Evolutionary conservation across 164 flowering plant species (phyloP).

Genomic region (Kalanchoe fedtschenkoi): DNA sequence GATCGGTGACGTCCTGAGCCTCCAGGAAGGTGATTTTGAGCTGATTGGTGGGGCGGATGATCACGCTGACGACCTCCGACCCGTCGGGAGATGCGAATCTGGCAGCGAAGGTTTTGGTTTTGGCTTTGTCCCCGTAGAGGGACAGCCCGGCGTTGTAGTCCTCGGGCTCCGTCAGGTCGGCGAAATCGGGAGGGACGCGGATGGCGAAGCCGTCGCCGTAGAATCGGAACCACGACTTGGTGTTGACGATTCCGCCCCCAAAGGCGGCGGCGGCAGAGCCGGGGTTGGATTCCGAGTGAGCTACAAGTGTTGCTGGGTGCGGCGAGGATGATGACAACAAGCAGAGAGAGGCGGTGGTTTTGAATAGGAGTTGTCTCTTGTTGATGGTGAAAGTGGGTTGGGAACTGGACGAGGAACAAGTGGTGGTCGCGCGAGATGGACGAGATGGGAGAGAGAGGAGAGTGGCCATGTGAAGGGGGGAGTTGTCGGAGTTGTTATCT

Average conservation of each 20-base stretch:
- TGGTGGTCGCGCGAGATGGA: slow-evolving; percentile 15
- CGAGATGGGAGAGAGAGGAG: slow-evolving; percentile 27
- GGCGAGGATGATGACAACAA: slow-evolving; percentile 19
- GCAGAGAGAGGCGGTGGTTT: slow-evolving; percentile 29
- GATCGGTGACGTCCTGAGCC: slow-evolving; percentile 77
- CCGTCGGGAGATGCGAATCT: slow-evolving; percentile 92
- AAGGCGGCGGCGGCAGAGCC: slow-evolving; percentile 28
- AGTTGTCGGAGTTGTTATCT: no score
- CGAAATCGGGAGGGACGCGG: slow-evolving; percentile 75
- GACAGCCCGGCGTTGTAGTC: slow-evolving; percentile 80
- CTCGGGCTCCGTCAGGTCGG: slow-evolving; percentile 81
- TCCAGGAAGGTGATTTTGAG: slow-evolving; percentile 96
- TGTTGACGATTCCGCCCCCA: slow-evolving; percentile 49
- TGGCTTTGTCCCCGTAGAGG: slow-evolving; percentile 87
- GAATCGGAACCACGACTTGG: slow-evolving; percentile 83
- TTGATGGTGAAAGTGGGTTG: slow-evolving; percentile 6
- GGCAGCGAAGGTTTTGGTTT: slow-evolving; percentile 82
- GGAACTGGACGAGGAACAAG: not conserved
- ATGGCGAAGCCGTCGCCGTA: slow-evolving; percentile 86
- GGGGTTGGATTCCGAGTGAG: slow-evolving; percentile 13
- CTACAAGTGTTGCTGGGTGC: slow-evolving; percentile 19
- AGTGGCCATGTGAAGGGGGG: slow-evolving; percentile 33
- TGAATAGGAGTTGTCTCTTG: slow-evolving; percentile 36
- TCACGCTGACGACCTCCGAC: slow-evolving; percentile 85
- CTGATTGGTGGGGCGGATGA: slow-evolving; percentile 70